Conservation (phyloP, 768 basidiomycete genomes). For the Rhizopogon vulgaris region DNA sequence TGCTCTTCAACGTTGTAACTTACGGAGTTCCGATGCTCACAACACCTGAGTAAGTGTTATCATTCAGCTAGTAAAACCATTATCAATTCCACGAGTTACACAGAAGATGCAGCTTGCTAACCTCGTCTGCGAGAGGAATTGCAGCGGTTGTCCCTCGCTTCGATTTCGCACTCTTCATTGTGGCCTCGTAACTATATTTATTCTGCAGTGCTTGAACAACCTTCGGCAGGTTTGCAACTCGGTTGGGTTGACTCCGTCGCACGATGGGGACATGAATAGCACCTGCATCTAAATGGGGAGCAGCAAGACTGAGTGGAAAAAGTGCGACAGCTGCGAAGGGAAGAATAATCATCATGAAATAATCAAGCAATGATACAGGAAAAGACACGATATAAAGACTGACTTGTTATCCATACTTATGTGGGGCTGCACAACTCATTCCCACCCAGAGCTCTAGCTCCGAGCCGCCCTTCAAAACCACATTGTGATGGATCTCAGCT, state of each 20-base stretch:
- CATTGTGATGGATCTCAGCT: too few relatives aligned
- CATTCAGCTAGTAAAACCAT: constrained; percentile 32
- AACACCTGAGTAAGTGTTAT: constrained; percentile 52
- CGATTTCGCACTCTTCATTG: not conserved
- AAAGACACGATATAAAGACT: not conserved
- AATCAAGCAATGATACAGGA: not conserved
- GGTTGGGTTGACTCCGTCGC: constrained; percentile 27
- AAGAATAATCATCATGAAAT: constrained; percentile 13
- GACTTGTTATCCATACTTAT: too few relatives aligned
- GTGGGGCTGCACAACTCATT: too few relatives aligned
- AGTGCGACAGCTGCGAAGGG: constrained; percentile 22
- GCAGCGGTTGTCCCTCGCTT: constrained; percentile 31
- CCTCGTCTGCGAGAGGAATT: constrained; percentile 47
- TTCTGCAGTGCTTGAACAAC: constrained; percentile 37
- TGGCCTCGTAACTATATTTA: constrained; percentile 38
- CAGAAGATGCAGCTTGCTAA: constrained; percentile 16
- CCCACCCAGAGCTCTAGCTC: too few relatives aligned
- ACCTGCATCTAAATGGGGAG: constrained; percentile 8
- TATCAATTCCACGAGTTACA: not conserved
- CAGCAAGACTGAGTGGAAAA: constrained; percentile 26
- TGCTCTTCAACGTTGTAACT: constrained; percentile 21
- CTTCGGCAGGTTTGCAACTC: constrained; percentile 28
- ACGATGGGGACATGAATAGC: constrained; percentile 41
- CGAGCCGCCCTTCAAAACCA: too few relatives aligned
- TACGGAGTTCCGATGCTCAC: constrained; percentile 60